Evolutionary conservation across 2,329 filamentous ascomycete genomes (phyloP), one percentile per base, ranked within the genome.

Genomic region (Alternaria postmessia): DNA sequence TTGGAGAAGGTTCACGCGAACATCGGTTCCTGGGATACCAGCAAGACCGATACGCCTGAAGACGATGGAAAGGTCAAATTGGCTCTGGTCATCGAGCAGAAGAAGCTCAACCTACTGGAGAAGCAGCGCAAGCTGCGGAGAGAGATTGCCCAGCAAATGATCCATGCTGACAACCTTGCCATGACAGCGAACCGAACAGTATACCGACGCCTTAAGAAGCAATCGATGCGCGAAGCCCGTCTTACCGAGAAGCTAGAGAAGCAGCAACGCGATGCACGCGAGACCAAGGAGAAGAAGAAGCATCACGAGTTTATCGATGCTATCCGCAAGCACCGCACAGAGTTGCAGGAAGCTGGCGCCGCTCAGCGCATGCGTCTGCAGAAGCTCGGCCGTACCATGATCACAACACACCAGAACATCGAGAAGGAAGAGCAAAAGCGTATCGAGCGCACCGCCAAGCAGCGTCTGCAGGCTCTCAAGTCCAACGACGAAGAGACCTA

Each of bases 391-490:
- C 91, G 92, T 58, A 87, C 94, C 79, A 97, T 98, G 93, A 86
- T 91, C 65, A 82, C 86, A 58, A 94, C 97, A 63, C 95, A 99
- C 79, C 91, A 94, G 80, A 92, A 94, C 78, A 98, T 99, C 77
- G 95, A 99, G 79, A 97, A 97, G 82, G 95, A 99, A 84, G 95
- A 99, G 82, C 94, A 98, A 86, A 98, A 97, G 84, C 92, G 95
- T 64, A 91, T 99, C 68, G 95, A 99, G 83, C 88, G 95, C 66
- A 99, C 94, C 9, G 95, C 95, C 66, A 99, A 99, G 85, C 95
- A 99, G 81, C 95, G 95, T 97, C 89, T 99, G 67, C 94, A 98
- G 80, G 95, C 95, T 63, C 86, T 99, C 78, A 98, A 97, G 83
- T 94, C 95, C 73, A 96, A 99, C 88, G 95, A 99, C 79, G 95